Evolutionary conservation across 352 stramenopile species (phyloP).

Genomic region (Globisporangium acanthophoron): DNA sequence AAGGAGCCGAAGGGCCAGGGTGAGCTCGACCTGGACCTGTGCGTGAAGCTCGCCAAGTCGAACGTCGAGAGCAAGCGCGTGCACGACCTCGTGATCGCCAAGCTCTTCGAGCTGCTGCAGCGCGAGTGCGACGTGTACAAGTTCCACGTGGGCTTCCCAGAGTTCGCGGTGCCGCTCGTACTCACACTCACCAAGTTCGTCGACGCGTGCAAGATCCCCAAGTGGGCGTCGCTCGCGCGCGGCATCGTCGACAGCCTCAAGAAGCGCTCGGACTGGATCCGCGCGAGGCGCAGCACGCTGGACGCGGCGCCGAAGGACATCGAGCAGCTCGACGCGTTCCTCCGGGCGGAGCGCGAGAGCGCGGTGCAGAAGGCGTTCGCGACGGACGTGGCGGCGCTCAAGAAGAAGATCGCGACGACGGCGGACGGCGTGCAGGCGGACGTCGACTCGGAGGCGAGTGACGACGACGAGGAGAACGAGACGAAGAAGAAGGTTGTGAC

Average conservation of each 20-base stretch:
- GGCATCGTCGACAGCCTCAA: conserved; percentile 65
- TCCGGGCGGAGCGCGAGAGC: conserved; percentile 71
- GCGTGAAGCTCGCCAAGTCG: conserved; percentile 91
- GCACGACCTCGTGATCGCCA: conserved; percentile 88
- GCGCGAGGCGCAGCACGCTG: conserved; percentile 88
- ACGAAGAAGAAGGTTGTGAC: conserved; percentile 13
- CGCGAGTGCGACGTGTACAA: conserved; percentile 94
- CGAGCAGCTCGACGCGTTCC: conserved; percentile 83
- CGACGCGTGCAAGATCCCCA: conserved; percentile 63
- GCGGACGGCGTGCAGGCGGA: conserved; percentile 13
- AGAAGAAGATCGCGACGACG: conserved; percentile 67
- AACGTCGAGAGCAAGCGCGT: conserved; percentile 81
- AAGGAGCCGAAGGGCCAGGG: conserved; percentile 32
- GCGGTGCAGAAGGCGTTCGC: conserved; percentile 85
- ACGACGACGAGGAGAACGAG: conserved; percentile 36
- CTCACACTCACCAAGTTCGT: conserved; percentile 89
- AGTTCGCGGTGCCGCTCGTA: conserved; percentile 89
- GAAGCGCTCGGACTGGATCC: conserved; percentile 76
- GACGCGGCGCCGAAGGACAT: conserved; percentile 84
- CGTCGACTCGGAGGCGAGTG: conserved; percentile 11
- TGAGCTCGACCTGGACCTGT: conserved; percentile 72
- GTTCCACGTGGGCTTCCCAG: conserved; percentile 94
- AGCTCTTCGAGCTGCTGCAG: conserved; percentile 93
- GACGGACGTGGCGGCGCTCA: conserved; percentile 49
- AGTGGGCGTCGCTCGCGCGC: conserved; percentile 72